These are phyloP conservation scores for Blastomyces emzantsi DNA, from an alignment of 2,329 filamentous ascomycete genomes.

Conservation along the genomic window DNA sequence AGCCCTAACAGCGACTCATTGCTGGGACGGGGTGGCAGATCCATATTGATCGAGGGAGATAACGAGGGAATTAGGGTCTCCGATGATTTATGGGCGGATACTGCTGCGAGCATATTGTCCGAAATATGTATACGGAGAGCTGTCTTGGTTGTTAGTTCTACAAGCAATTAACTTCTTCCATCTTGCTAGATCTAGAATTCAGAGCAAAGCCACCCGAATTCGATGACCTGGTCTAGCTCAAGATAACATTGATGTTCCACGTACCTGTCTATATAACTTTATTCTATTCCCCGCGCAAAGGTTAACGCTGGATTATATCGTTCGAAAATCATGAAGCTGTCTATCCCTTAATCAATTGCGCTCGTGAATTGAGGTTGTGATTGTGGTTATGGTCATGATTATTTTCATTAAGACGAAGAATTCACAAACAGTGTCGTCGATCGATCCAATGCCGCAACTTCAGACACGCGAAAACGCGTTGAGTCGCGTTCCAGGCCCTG, in stretches of 20 bases:
- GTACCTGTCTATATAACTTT: not conserved
- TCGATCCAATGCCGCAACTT: not conserved
- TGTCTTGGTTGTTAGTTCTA: not conserved
- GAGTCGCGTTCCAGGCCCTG: not conserved
- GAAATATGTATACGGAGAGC: not conserved
- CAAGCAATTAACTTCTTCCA: not conserved
- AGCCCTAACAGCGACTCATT: slow-evolving; percentile 29
- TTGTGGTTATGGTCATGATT: not conserved
- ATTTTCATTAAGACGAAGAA: not conserved
- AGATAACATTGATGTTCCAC: not conserved
- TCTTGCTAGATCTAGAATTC: not conserved
- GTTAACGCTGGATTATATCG: not conserved
- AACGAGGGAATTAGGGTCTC: slow-evolving; percentile 26
- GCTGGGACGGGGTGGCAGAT: slow-evolving; percentile 20
- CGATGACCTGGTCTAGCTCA: not conserved
- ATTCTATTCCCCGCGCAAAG: not conserved
- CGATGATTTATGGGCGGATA: slow-evolving; percentile 13
- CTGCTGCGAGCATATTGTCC: slow-evolving; percentile 8
- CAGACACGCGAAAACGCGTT: not conserved
- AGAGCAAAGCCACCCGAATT: not conserved
- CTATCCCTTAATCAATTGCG: not conserved
- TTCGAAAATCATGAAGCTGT: not conserved
- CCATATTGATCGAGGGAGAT: not conserved
- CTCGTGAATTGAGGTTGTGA: not conserved
- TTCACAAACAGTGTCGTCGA: no score